A percentile compares a stretch with the other conserved stretches of the same genome.
phyloP scores from a whole-genome alignment of 2,329 filamentous ascomycete genomes.

The Neofusicoccum parvum region DNA sequence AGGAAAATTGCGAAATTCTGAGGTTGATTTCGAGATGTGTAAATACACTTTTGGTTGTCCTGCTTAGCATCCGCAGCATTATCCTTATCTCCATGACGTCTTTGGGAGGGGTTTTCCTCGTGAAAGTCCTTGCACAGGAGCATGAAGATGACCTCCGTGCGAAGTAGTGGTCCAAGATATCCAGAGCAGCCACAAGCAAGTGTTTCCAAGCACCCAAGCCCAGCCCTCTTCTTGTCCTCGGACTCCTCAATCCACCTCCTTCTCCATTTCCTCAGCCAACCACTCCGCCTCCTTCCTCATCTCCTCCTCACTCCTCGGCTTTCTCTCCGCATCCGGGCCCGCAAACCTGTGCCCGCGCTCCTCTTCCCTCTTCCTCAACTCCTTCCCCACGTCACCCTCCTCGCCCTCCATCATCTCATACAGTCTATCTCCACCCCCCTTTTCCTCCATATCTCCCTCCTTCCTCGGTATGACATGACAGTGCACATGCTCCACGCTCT shows the following conservation, averaged over 20 bases:
- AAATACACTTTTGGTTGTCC: background rate
- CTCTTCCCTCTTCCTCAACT: conserved; percentile 59
- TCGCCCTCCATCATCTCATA: conserved; percentile 83
- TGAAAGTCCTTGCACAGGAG: too few relatives aligned
- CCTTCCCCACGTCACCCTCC: conserved; percentile 78
- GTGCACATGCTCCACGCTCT: conserved; percentile 93
- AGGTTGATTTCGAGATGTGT: background rate
- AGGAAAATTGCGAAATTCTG: background rate
- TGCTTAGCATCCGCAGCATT: too few relatives aligned
- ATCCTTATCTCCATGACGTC: too few relatives aligned
- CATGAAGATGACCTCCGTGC: too few relatives aligned
- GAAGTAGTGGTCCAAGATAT: too few relatives aligned
- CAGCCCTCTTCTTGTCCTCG: too few relatives aligned
- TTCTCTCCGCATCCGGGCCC: conserved; percentile 69
- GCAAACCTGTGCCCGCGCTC: conserved; percentile 63
- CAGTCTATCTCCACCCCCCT: conserved; percentile 69
- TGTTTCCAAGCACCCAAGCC: background rate
- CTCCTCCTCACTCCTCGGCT: conserved; percentile 68
- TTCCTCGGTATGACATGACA: conserved; percentile 84
- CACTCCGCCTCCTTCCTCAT: conserved; percentile 78
- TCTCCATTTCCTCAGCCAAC: conserved; percentile 61
- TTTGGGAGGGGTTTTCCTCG: too few relatives aligned
- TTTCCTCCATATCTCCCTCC: conserved; percentile 59
- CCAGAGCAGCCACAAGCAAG: too few relatives aligned
- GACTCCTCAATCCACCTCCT: conserved; percentile 32